Base-by-base conservation (phyloP, 73 alveolate species). In the Effrenium voratum region DNA sequence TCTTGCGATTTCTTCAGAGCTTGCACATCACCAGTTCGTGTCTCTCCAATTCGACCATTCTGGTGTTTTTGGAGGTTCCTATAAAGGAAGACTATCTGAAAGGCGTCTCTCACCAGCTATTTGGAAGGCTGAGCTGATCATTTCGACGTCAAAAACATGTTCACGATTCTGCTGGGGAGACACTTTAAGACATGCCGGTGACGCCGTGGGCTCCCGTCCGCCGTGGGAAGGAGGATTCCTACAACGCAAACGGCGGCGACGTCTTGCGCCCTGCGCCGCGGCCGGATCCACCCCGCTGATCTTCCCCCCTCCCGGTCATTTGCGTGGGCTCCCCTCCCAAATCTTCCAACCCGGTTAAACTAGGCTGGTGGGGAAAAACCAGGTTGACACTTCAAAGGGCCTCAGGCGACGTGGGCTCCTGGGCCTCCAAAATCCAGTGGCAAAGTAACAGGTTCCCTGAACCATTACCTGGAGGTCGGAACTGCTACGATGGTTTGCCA, bases 241-340 rank as follows among this genome's bases (percentile, higher is more conserved):
- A 76, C 36, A 19, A 59, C 59, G 10, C 30, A 5, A 30, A 5
- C 22, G 49, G 50, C 40, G 50, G 52, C 4, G 57, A 36, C 49
- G 38, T 13, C 3, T 34, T 84, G 80, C 52, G 76, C 59, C 57
- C 93, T 10, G 59, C 93, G 32, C 93, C 93, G 93, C 79, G 34
- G 50, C 93, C 57, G 79, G 50, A 26, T 57, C 80, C 57, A 84
- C 57, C 43, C 77, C 52, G 3, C 93, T 52, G 93, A 55, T 84
- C 93, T 55, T 52, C n/a, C 47, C 66, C 76, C 44, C n/a, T 52
- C 41, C 79, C 52, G 59, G 6, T 43, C 44, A 38, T 84, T 15
- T 84, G 24, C 59, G 41, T 3, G 76, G 79, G 34, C 28, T 84
- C 79, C 52, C 93, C 93, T 40, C n/a, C n/a, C n/a, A n/a, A n/a